phyloP scores from a whole-genome alignment of 495 filamentous ascomycete species.

The Chaetomium fimeti region DNA sequence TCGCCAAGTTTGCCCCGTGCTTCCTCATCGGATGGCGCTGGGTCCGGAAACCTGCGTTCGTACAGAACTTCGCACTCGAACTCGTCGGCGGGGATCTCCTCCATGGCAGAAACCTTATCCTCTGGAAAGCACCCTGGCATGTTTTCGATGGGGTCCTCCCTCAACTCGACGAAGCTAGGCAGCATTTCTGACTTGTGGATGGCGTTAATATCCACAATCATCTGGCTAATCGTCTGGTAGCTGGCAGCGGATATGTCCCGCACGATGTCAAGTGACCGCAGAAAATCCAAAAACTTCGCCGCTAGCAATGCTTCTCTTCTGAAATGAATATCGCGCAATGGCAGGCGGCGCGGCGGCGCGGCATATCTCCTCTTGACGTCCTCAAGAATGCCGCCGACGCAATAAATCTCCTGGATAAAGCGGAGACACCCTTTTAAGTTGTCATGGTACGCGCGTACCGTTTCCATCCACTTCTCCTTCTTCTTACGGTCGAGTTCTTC shows the following conservation, averaged over 20 bases:
- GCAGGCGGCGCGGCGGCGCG: conserved; percentile 10
- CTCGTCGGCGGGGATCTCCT: conserved; percentile 28
- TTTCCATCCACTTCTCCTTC: conserved; percentile 5
- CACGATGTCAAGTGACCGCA: conserved; percentile 16
- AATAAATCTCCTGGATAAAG: conserved; percentile 25
- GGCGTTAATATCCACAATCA: conserved; percentile 41
- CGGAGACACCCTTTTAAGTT: background rate
- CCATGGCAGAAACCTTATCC: conserved; percentile 20
- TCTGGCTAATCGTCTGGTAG: conserved; percentile 25
- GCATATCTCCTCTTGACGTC: conserved; percentile 7
- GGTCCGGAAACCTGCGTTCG: conserved; percentile 23
- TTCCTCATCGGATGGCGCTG: conserved; percentile 14
- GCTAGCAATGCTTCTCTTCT: conserved; percentile 4
- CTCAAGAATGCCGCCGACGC: background rate
- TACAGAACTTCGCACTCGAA: conserved; percentile 23
- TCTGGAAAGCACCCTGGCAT: conserved; percentile 27
- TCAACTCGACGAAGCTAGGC: conserved; percentile 28
- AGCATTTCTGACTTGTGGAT: conserved; percentile 41
- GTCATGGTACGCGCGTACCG: conserved; percentile 3
- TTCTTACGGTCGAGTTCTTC: conserved; percentile 1
- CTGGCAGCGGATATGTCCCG: conserved; percentile 4
- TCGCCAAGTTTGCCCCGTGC: conserved; percentile 6
- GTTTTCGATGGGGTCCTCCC: conserved; percentile 5
- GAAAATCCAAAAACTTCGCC: conserved; percentile 26
- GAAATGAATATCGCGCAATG: conserved; percentile 9